Conservation (phyloP, 164 flowering plant species). For the Magnolia sinica region DNA sequence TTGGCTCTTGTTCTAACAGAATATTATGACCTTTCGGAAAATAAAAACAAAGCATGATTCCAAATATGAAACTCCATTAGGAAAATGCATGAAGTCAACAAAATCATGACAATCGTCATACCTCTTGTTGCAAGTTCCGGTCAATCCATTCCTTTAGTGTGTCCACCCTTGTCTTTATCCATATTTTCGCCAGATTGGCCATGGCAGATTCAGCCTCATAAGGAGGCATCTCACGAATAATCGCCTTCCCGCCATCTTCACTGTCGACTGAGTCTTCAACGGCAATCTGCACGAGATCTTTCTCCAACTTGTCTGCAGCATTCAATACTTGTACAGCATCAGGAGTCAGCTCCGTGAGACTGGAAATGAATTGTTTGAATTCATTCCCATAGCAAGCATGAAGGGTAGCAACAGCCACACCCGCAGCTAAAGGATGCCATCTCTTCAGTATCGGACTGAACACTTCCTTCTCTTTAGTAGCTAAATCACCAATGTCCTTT, state of each 20-base stretch:
- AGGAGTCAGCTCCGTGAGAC: slow-evolving; percentile 76
- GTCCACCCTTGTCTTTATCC: slow-evolving; percentile 73
- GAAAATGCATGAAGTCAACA: neutral
- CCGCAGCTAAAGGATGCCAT: slow-evolving; percentile 92
- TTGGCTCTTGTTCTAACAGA: too few relatives aligned
- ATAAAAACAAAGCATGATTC: too few relatives aligned
- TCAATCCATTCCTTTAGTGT: slow-evolving; percentile 72
- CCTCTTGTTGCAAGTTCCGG: slow-evolving; percentile 83
- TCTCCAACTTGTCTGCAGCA: slow-evolving; percentile 88
- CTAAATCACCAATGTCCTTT: slow-evolving; percentile 61
- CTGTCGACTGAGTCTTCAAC: slow-evolving; percentile 91
- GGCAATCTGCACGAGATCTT: slow-evolving; percentile 86
- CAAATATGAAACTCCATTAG: neutral
- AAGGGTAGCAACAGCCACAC: slow-evolving; percentile 87
- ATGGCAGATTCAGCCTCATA: slow-evolving; percentile 81
- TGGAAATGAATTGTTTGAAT: slow-evolving; percentile 62
- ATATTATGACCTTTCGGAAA: too few relatives aligned
- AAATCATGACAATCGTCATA: slow-evolving; percentile 16
- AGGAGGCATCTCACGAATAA: slow-evolving; percentile 88
- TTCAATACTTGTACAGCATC: slow-evolving; percentile 71
- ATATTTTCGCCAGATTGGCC: slow-evolving; percentile 53
- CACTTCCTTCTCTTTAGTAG: slow-evolving; percentile 59
- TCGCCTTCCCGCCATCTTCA: slow-evolving; percentile 93
- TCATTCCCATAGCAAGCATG: slow-evolving; percentile 84
- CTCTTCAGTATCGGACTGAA: slow-evolving; percentile 72